Evolutionary conservation across 805 yeast species (phyloP).

Genomic region (Monosporozyma siamensis): DNA sequence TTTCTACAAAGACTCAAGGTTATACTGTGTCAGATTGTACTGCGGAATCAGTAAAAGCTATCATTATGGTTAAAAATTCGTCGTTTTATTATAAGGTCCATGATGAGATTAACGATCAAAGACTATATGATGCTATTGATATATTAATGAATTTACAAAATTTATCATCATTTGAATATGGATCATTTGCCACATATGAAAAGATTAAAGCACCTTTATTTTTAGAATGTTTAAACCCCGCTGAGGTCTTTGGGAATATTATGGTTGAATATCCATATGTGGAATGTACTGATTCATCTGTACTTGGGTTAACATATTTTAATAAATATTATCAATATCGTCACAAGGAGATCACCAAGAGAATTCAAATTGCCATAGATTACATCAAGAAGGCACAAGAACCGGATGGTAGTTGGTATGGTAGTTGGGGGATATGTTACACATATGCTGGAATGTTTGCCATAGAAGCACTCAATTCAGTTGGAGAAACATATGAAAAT

Average conservation of each 20-base stretch:
- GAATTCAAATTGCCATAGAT: slow-evolving; percentile 64
- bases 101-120: slow-evolving; percentile 44
- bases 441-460: slow-evolving; percentile 99
- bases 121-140: slow-evolving; percentile 63
- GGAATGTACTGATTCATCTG: slow-evolving; percentile 94
- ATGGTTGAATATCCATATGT: slow-evolving; percentile 99
- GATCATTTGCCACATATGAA: slow-evolving; percentile 91
- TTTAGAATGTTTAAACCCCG: slow-evolving; percentile 79
- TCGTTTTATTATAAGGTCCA: slow-evolving; percentile 40
- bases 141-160: slow-evolving; percentile 71
- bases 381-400: slow-evolving; percentile 64
- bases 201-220: slow-evolving; percentile 69
- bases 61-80: slow-evolving; percentile 77
- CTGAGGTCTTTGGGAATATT: slow-evolving; percentile 94
- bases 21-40: slow-evolving; percentile 96
- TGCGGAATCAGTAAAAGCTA: slow-evolving; percentile 89
- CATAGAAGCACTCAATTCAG: slow-evolving; percentile 74
- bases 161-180: slow-evolving; percentile 65
- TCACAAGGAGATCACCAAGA: slow-evolving; percentile 50
- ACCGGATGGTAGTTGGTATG: slow-evolving; percentile 93
- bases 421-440: slow-evolving; percentile 95
- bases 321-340: slow-evolving; percentile 57
- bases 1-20: slow-evolving; percentile 91
- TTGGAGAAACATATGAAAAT: slow-evolving; percentile 53
- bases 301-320: slow-evolving; percentile 78